Evolutionary conservation across 2,329 filamentous ascomycete species (phyloP).

Genomic region (Fusarium humuli): DNA sequence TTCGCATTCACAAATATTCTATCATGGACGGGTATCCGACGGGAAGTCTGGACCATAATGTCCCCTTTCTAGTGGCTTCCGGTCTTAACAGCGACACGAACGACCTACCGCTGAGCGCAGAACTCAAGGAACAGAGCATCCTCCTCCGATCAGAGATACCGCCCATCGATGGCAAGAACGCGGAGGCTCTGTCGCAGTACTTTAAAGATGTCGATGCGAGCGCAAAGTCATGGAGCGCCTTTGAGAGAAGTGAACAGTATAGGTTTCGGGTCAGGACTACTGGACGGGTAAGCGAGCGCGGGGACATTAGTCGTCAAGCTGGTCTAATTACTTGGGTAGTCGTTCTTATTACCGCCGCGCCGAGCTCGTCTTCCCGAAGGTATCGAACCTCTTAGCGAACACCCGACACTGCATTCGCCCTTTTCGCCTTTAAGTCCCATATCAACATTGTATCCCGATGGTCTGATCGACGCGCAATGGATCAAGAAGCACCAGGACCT

Average conservation of each 20-base stretch:
- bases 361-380: conserved; percentile 65
- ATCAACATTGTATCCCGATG: conserved; percentile 89
- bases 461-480: conserved; percentile 85
- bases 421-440: conserved; percentile 88
- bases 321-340: conserved; percentile 55
- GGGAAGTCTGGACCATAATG: conserved; percentile 86
- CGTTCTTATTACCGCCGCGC: conserved; percentile 67
- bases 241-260: conserved; percentile 63
- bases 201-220: conserved; percentile 75
- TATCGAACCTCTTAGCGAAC: conserved; percentile 59
- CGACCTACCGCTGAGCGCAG: conserved; percentile 58
- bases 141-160: conserved; percentile 78
- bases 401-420: conserved; percentile 82
- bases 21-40: conserved; percentile 82
- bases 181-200: conserved; percentile 72
- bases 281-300: conserved; percentile 75
- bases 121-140: conserved; percentile 68
- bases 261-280: conserved; percentile 78
- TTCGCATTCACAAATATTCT: conserved; percentile 31
- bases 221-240: conserved; percentile 73
- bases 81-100: conserved; percentile 68
- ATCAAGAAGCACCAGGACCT: conserved; percentile 88
- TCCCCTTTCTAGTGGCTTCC: conserved; percentile 85
- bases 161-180: conserved; percentile 72
- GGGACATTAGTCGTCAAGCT: conserved; percentile 28